Evolutionary conservation across 2,329 filamentous ascomycete genomes (phyloP).

Genomic region (Pyrenophora teres): DNA sequence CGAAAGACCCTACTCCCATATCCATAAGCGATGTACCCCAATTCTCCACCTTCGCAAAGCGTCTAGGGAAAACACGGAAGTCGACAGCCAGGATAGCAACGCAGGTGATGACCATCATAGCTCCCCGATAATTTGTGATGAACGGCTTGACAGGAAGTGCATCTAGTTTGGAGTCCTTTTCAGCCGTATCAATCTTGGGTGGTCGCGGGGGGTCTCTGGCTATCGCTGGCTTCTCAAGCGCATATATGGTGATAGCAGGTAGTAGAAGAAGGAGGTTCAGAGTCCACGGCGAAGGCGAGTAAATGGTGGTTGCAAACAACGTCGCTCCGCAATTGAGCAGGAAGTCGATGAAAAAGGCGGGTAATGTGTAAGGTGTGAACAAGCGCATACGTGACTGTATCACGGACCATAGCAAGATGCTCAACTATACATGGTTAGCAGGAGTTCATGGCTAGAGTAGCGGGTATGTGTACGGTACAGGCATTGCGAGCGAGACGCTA

Average conservation of each 20-base stretch:
- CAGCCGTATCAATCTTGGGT: conserved; percentile 24
- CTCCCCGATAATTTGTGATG: conserved; percentile 85
- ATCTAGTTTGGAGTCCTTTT: conserved; percentile 44
- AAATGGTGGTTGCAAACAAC: conserved; percentile 84
- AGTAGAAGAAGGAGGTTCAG: conserved; percentile 75
- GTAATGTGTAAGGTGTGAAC: conserved; percentile 74
- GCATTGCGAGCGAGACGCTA: conserved; percentile 79
- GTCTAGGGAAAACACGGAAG: conserved; percentile 87
- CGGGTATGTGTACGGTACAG: conserved; percentile 61
- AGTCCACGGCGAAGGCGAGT: conserved; percentile 73
- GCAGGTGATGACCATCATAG: conserved; percentile 90
- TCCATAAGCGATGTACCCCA: conserved; percentile 99
- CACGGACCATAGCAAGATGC: conserved; percentile 84
- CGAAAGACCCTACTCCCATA: conserved; percentile 94
- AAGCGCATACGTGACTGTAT: conserved; percentile 83
- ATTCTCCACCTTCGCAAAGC: conserved; percentile 98
- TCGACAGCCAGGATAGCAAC: conserved; percentile 95
- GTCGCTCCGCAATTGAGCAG: conserved; percentile 82
- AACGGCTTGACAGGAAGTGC: conserved; percentile 84
- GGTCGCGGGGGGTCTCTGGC: conserved; percentile 25
- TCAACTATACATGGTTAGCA: conserved; percentile 62
- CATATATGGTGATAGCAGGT: conserved; percentile 68
- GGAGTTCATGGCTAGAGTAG: conserved; percentile 6
- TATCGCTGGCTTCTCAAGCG: conserved; percentile 40
- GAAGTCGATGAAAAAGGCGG: conserved; percentile 78